Evolutionary conservation across 257 asterid species (phyloP).

Genomic region (Datura wrightii): DNA sequence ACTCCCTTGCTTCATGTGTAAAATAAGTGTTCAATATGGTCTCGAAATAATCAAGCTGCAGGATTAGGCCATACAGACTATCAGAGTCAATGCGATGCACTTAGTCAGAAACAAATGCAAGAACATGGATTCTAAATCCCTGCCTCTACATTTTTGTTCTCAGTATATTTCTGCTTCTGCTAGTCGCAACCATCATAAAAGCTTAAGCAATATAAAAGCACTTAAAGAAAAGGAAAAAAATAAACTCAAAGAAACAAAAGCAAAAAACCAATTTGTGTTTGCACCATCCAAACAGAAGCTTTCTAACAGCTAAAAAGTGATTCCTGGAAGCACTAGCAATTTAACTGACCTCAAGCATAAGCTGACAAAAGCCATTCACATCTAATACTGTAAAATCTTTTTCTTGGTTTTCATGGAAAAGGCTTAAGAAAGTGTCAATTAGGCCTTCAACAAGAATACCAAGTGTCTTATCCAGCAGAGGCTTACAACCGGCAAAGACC

Average conservation of each 20-base stretch:
- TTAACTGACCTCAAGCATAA: constrained; percentile 88
- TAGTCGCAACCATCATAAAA: background rate
- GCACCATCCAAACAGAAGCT: constrained; percentile 7
- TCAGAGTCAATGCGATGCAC: background rate
- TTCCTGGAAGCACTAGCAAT: background rate
- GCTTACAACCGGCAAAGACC: constrained; percentile 97
- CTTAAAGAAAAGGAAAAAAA: background rate
- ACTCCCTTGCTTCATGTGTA: constrained; percentile 90
- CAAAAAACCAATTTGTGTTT: background rate
- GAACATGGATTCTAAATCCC: constrained; percentile 7
- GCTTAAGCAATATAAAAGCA: background rate
- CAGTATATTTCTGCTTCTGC: background rate
- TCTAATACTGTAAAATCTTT: constrained; percentile 79
- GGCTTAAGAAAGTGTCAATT: constrained; percentile 82
- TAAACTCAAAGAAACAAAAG: background rate
- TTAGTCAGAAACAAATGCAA: constrained; percentile 3
- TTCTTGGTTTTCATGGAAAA: constrained; percentile 70
- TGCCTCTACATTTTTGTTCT: background rate
- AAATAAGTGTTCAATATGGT: constrained; percentile 93
- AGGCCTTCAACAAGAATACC: constrained; percentile 98
- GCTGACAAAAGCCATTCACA: constrained; percentile 91
- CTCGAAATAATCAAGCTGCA: constrained; percentile 98
- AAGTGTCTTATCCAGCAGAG: constrained; percentile 85
- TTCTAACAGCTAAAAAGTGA: background rate
- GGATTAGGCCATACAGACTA: constrained; percentile 36